Evolutionary conservation across 805 yeast genomes (phyloP).

Genomic region (Candida cerambycidarum): DNA sequence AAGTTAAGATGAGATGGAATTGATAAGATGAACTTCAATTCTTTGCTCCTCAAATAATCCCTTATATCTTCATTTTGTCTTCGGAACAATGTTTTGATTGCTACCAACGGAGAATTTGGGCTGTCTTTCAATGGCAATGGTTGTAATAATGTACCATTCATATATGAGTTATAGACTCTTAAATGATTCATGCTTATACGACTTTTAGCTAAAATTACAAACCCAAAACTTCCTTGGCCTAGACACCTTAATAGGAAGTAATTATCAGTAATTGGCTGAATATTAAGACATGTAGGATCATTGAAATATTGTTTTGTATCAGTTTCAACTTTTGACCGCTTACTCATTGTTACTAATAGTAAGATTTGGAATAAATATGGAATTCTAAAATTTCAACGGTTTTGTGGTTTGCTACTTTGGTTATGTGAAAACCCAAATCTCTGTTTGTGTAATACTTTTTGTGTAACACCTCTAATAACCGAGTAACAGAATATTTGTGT

Average conservation of each 20-base stretch:
- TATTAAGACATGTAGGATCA: neutral
- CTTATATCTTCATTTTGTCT: conserved; percentile 32
- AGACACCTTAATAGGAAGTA: conserved; percentile 54
- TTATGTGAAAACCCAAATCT: too few relatives aligned
- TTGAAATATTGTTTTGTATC: neutral
- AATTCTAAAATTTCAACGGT: too few relatives aligned
- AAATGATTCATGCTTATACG: conserved; percentile 22
- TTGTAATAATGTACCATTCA: conserved; percentile 52
- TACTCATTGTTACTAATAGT: neutral
- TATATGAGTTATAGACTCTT: conserved; percentile 11
- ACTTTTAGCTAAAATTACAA: conserved; percentile 62
- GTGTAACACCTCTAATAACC: neutral
- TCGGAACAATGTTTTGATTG: conserved; percentile 77
- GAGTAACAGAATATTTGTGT: neutral
- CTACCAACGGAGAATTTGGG: conserved; percentile 43
- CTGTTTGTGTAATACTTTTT: neutral
- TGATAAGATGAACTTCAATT: conserved; percentile 62
- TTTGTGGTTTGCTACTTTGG: too few relatives aligned
- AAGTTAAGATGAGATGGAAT: conserved; percentile 71
- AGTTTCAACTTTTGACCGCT: neutral
- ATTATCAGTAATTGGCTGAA: conserved; percentile 6
- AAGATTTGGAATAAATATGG: too few relatives aligned
- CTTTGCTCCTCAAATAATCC: conserved; percentile 52
- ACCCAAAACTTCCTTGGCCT: conserved; percentile 78
- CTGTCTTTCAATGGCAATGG: conserved; percentile 21